These are phyloP conservation scores for Brassica balearica DNA, from an alignment of 441 rosid genomes.

Conservation along the genomic window DNA sequence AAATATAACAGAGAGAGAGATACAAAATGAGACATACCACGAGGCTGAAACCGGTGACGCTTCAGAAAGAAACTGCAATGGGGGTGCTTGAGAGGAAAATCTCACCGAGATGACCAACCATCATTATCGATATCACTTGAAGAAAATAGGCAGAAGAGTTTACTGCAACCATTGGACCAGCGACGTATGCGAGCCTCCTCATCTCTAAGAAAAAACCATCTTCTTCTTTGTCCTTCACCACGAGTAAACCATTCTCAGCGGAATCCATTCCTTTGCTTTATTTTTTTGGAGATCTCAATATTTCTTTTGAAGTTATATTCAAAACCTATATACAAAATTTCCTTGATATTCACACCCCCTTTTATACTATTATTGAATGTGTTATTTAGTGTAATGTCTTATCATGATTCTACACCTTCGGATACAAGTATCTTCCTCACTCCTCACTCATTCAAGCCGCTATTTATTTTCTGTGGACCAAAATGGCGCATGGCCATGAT, in stretches of 20 bases:
- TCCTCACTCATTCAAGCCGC: too few relatives aligned
- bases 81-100: conserved; percentile 39
- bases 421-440: too few relatives aligned
- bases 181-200: conserved; percentile 52
- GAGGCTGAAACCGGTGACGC: conserved; percentile 69
- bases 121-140: conserved; percentile 55
- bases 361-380: too few relatives aligned
- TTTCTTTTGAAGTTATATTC: background rate
- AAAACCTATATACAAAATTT: too few relatives aligned
- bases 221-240: conserved; percentile 34
- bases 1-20: background rate
- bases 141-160: conserved; percentile 53
- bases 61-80: conserved; percentile 62
- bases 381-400: too few relatives aligned
- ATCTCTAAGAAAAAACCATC: conserved; percentile 53
- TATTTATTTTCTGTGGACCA: too few relatives aligned
- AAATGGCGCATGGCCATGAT: too few relatives aligned
- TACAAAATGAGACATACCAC: conserved; percentile 42
- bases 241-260: conserved; percentile 50
- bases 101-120: conserved; percentile 40
- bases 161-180: conserved; percentile 66
- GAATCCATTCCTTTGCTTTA: conserved; percentile 17
- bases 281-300: conserved; percentile 14
- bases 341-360: too few relatives aligned
- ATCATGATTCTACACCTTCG: too few relatives aligned